phyloP scores from a whole-genome alignment of 2,329 filamentous ascomycete genomes.

The Tolypocladium album region DNA sequence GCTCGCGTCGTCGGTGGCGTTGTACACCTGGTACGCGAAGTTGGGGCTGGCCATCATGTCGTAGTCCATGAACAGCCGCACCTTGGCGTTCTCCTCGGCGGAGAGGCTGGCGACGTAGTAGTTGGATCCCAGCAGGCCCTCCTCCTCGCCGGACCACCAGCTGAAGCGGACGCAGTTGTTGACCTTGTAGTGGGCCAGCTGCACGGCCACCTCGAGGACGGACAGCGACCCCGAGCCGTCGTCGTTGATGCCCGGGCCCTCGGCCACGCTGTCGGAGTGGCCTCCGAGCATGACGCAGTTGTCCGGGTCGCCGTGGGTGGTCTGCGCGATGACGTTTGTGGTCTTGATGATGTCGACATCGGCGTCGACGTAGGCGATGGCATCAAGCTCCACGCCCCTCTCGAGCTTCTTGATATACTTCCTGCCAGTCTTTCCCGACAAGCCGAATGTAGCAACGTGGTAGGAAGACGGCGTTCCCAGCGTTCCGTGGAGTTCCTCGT shows the following conservation, averaged over 20 bases:
- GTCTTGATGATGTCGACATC: slow-evolving; percentile 43
- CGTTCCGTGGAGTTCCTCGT: slow-evolving; percentile 54
- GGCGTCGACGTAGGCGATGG: slow-evolving; percentile 49
- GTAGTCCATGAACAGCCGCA: slow-evolving; percentile 59
- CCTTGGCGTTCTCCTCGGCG: slow-evolving; percentile 47
- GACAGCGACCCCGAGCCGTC: slow-evolving; percentile 59
- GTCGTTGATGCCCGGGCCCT: slow-evolving; percentile 67
- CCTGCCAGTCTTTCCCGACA: slow-evolving; percentile 48
- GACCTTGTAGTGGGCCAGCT: slow-evolving; percentile 45
- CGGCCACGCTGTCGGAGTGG: slow-evolving; percentile 52
- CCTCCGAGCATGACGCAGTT: slow-evolving; percentile 58
- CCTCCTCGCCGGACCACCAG: slow-evolving; percentile 60
- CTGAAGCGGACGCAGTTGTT: slow-evolving; percentile 57
- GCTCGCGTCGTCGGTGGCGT: slow-evolving; percentile 58
- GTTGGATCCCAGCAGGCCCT: slow-evolving; percentile 52
- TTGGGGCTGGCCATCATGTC: slow-evolving; percentile 61
- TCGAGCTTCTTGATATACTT: slow-evolving; percentile 44
- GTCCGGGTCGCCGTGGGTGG: slow-evolving; percentile 43
- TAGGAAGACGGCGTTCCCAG: slow-evolving; percentile 48
- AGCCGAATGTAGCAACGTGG: slow-evolving; percentile 58
- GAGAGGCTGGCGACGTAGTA: slow-evolving; percentile 47
- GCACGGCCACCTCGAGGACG: slow-evolving; percentile 51
- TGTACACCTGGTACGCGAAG: slow-evolving; percentile 59
- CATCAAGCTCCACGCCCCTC: slow-evolving; percentile 35
- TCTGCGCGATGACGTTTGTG: slow-evolving; percentile 54